Evolutionary conservation across 2,329 filamentous ascomycete genomes (phyloP), one percentile per base, ranked within the genome.

Genomic region (Pseudogymnoascus destructans): DNA sequence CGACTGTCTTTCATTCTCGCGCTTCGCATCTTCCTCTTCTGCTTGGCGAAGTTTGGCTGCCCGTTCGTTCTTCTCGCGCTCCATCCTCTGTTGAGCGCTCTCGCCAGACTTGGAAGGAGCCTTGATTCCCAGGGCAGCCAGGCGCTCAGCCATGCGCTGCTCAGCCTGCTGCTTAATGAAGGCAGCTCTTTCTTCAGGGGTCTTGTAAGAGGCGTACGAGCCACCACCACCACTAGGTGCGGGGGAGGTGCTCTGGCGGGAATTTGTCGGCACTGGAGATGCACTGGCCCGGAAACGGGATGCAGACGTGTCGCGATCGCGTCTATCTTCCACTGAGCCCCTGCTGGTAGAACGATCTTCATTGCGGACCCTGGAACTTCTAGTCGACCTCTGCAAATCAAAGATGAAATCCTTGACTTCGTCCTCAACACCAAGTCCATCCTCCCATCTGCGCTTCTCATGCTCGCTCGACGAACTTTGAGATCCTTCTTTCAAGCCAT

Each of bases 321-420:
- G 32, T n/a, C 27, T 42, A 19, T 40, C 25, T 5, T 57, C 23
- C 27, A n/a, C 25, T 62, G 77, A 69, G 38, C 75, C 69, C 64
- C 75, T 70, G 57, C 73, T 70, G 60, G 70, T 73, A 61, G 74
- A 69, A 23, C 73, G 78, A 61, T 83, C 84, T 68, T 79, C 82
- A 55, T 75, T 73, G 60, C 80, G 77, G 59, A 95, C 73, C 60
- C 85, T 84, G 57, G 88, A 78, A 63, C 89, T 79, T 63, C 90
- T 83, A 70, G 89, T 95, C 62, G 85, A 87, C 61, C 92, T 84
- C 70, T 96, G 91, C 57, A 98, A 75, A 65, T 97, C 93, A 69
- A 93, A 97, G 70, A 98, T 98, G 71, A 98, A 97, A 68, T 98
- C 93, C 67, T 90, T 89, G 61, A 97, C 87, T 67, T 95, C 90